Base-by-base conservation (phyloP, 176 grass and related monocot genomes). In the Rhynchospora tenuis region DNA sequence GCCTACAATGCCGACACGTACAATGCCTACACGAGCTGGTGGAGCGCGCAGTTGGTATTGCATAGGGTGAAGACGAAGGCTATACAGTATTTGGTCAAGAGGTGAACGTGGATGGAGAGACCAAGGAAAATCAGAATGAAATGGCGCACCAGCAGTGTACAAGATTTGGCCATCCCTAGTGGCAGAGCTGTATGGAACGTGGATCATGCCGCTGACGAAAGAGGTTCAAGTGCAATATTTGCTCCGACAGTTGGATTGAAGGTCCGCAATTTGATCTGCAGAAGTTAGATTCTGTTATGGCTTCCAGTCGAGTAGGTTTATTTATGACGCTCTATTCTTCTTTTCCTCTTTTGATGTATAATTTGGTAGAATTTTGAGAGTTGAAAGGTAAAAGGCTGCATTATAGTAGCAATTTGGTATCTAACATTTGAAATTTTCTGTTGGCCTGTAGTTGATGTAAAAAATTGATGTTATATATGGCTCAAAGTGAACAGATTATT, bases 131-230 rank as follows among this genome's bases (percentile, higher is more conserved):
- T 60, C 24, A 3, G 3, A 60, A 86, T 24, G 33, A 43, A 56
- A 84, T 45, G n/a, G 24, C 59, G 59, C 9, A 46, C 61, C 68
- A 13, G 78, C 91, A 17, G 82, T 83, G 3, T 99, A 88, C 85
- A 99, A 99, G 88, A 95, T 99, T 54, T 75, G 64, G 5, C 96
- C 93, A 2, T 80, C 64, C 22, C 26, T 99, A 80, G 93, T 99
- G 23, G 96, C 93, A 5, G 89, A 83, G 56, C 83, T 99, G 27
- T 99, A 99, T 72, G 88, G 73, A 57, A 6, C 83, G 57, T 95
- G 89, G 86, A 95, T 99, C 86, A 99, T 99, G 97, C 97, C 93
- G 43, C 85, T 96, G 14, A 99, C 97, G 22, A 99, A 99, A 83
- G 16, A 96, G 55, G 97, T 99, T 70, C 86, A 99, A 84, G 81